These are phyloP conservation scores for Tilletia caries DNA, from an alignment of 1,284 basidiomycete species.

Conservation along the genomic window DNA sequence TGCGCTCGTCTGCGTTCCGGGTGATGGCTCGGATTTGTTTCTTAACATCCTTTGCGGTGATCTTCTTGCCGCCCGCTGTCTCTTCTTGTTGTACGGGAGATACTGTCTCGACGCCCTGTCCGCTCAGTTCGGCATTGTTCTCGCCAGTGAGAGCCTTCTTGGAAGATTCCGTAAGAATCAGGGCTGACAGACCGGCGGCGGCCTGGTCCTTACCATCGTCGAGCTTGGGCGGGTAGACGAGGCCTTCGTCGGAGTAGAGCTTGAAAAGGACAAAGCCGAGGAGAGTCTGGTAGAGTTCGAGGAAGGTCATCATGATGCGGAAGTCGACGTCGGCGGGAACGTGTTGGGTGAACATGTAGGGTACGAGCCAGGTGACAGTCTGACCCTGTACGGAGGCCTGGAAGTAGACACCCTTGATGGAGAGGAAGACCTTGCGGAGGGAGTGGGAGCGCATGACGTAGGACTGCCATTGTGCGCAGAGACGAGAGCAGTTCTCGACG, in stretches of 20 bases:
- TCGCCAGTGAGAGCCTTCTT: slow-evolving; percentile 45
- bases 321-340: slow-evolving; percentile 95
- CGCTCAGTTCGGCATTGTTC: slow-evolving; percentile 22
- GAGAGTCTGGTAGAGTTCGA: slow-evolving; percentile 96
- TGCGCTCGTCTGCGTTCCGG: slow-evolving; percentile 35
- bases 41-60: slow-evolving; percentile 58
- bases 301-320: slow-evolving; percentile 95
- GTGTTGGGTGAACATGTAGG: slow-evolving; percentile 95
- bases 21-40: slow-evolving; percentile 59
- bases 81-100: slow-evolving; percentile 26
- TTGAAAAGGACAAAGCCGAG: slow-evolving; percentile 96
- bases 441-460: slow-evolving; percentile 87
- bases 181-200: slow-evolving; percentile 79
- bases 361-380: slow-evolving; percentile 91
- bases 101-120: slow-evolving; percentile 16
- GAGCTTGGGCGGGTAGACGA: slow-evolving; percentile 90
- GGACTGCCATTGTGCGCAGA: slow-evolving; percentile 67
- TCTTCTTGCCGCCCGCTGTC: slow-evolving; percentile 54
- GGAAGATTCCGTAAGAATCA: slow-evolving; percentile 69
- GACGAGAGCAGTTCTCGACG: slow-evolving; percentile 82
- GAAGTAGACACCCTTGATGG: slow-evolving; percentile 98
- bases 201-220: slow-evolving; percentile 79
- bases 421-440: slow-evolving; percentile 87
- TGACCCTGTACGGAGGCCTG: slow-evolving; percentile 93
- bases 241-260: slow-evolving; percentile 86